phyloP scores from a whole-genome alignment of 108 stramenopile genomes.

The Mayamaea pseudoterrestris region DNA sequence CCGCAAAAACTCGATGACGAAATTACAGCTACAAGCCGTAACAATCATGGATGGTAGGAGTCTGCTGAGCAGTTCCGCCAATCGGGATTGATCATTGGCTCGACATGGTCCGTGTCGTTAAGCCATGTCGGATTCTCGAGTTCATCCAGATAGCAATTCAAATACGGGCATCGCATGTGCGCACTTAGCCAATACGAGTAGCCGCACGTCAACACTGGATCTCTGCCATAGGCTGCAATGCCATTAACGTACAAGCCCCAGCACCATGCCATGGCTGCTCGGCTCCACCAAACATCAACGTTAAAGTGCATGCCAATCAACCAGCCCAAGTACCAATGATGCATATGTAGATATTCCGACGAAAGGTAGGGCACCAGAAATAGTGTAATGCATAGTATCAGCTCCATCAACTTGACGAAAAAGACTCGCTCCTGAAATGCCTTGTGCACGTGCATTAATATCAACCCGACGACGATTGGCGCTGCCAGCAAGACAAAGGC shows the following conservation, averaged over 20 bases:
- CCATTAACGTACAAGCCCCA: conserved; percentile 45
- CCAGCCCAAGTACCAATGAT: conserved; percentile 56
- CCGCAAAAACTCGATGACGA: too few species aligned
- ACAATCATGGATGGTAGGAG: conserved; percentile 25
- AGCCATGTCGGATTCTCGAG: conserved; percentile 8
- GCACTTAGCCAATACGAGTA: conserved; percentile 37
- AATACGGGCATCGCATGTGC: conserved; percentile 33
- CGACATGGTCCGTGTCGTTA: conserved; percentile 11
- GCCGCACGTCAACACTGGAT: conserved; percentile 53
- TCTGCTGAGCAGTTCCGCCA: conserved; percentile 34
- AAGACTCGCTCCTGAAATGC: conserved; percentile 23
- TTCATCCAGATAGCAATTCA: conserved; percentile 43
- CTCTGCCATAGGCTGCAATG: conserved; percentile 55
- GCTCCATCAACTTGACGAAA: conserved; percentile 27
- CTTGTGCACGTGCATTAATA: conserved; percentile 16
- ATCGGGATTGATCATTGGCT: conserved; percentile 17
- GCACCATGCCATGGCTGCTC: conserved; percentile 25
- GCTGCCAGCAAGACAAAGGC: conserved; percentile 29
- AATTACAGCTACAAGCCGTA: too few species aligned
- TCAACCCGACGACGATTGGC: conserved; percentile 17
- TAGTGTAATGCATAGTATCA: conserved; percentile 15
- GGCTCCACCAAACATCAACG: conserved; percentile 30
- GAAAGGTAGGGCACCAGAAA: conserved; percentile 28
- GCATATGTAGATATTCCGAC: conserved; percentile 47
- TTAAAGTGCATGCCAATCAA: conserved; percentile 38